phyloP scores from a whole-genome alignment of 192 early-diverging fungal genomes.

The Coemansia sp. region DNA sequence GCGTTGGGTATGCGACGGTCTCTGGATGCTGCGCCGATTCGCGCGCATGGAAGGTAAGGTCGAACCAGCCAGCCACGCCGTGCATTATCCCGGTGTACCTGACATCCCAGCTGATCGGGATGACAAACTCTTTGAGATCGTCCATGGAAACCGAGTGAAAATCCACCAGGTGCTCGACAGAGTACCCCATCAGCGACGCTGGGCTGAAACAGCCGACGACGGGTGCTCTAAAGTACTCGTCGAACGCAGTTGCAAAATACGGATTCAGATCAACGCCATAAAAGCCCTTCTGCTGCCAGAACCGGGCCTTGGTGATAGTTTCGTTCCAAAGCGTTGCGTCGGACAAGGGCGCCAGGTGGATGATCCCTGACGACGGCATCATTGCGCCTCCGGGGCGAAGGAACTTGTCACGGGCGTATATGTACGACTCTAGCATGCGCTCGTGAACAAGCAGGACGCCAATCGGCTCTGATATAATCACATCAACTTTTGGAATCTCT shows the following conservation, averaged over 20 bases:
- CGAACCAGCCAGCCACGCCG: conserved; percentile 97
- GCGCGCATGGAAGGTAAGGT: conserved; percentile 76
- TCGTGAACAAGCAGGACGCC: conserved; percentile 97
- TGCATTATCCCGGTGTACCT: conserved; percentile 89
- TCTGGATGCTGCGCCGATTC: conserved; percentile 33
- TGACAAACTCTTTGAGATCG: conserved; percentile 78
- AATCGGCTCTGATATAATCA: conserved; percentile 96
- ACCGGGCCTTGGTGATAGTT: conserved; percentile 88
- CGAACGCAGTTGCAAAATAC: conserved; percentile 76
- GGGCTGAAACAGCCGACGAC: conserved; percentile 94
- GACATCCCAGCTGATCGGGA: conserved; percentile 80
- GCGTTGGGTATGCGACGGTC: conserved; percentile 55
- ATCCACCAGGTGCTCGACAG: conserved; percentile 68
- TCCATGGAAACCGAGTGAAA: conserved; percentile 79
- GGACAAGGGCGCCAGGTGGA: conserved; percentile 84
- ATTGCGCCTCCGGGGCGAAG: conserved; percentile 91
- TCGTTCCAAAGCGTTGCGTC: conserved; percentile 83
- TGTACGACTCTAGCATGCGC: conserved; percentile 74
- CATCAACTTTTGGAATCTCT: conserved; percentile 80
- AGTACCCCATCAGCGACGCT: conserved; percentile 68
- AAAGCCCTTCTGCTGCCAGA: conserved; percentile 85
- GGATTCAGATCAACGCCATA: conserved; percentile 92
- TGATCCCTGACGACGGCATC: conserved; percentile 86
- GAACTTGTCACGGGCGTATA: conserved; percentile 71
- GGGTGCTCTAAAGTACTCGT: conserved; percentile 80